These are phyloP conservation scores for Apiosordaria backusii DNA, from an alignment of 495 filamentous ascomycete species.

Conservation along the genomic window DNA sequence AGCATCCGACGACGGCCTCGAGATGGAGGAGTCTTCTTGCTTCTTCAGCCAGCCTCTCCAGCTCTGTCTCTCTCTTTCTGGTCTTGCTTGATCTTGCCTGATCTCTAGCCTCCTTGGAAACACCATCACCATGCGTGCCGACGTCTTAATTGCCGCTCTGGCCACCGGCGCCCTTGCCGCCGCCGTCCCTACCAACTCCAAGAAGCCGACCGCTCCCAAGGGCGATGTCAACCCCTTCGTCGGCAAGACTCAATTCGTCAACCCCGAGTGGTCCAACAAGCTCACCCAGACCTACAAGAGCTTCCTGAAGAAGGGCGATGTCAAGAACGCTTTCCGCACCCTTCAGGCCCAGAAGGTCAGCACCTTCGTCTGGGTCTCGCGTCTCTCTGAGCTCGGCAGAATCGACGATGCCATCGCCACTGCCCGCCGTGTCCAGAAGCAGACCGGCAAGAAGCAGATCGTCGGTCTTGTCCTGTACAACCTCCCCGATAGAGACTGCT, in stretches of 20 bases:
- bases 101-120: background rate
- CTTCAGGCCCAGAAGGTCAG: constrained; percentile 46
- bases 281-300: constrained; percentile 45
- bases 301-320: constrained; percentile 41
- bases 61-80: background rate
- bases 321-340: constrained; percentile 33
- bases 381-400: constrained; percentile 29
- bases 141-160: constrained; percentile 19
- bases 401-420: constrained; percentile 49
- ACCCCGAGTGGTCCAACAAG: constrained; percentile 51
- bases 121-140: constrained; percentile 18
- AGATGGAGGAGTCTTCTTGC: background rate
- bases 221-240: constrained; percentile 45
- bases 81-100: background rate
- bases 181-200: constrained; percentile 14
- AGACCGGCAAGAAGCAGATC: constrained; percentile 41
- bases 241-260: constrained; percentile 52
- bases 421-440: constrained; percentile 44
- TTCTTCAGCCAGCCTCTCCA: constrained; percentile 9
- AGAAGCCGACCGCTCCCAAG: background rate
- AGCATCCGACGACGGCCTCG: background rate
- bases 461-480: constrained; percentile 60
- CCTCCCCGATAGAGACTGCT: constrained; percentile 63
- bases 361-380: constrained; percentile 54
- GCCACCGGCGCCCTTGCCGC: constrained; percentile 18